phyloP scores from a whole-genome alignment of 176 grass and related monocot genomes.

The Elymus sibiricus region DNA sequence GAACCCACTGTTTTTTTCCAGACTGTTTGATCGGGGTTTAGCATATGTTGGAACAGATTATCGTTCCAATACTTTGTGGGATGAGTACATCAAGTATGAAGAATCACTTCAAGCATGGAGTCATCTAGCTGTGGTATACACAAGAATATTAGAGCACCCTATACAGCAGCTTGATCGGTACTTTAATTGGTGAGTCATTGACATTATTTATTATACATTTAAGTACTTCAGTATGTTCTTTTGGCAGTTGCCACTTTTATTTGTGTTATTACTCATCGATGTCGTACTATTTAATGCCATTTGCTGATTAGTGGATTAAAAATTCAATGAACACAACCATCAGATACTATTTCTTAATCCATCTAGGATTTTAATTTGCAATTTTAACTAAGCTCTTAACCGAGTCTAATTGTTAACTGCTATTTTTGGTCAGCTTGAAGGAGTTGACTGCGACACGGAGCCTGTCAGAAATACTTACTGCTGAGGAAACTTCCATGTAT shows the following conservation, averaged over 20 bases:
- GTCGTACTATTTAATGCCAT: neutral
- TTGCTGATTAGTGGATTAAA: neutral
- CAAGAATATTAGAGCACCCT: conserved; percentile 87
- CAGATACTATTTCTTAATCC: neutral
- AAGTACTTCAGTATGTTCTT: neutral
- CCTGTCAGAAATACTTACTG: conserved; percentile 67
- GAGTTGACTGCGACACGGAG: conserved; percentile 66
- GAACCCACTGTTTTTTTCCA: conserved; percentile 26
- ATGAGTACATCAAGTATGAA: conserved; percentile 99
- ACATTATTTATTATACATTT: neutral
- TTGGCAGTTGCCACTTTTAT: neutral
- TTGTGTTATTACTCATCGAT: neutral
- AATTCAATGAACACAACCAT: neutral
- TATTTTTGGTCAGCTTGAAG: conserved; percentile 63
- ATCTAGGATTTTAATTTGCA: neutral
- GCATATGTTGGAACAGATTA: conserved; percentile 98
- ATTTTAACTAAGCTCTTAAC: neutral
- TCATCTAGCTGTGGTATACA: conserved; percentile 89
- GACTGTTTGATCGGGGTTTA: conserved; percentile 91
- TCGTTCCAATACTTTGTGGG: conserved; percentile 84
- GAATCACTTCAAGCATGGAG: conserved; percentile 96
- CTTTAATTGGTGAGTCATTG: conserved; percentile 70
- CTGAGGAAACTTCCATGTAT: conserved; percentile 65
- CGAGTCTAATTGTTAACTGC: conserved; percentile 15
- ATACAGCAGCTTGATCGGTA: conserved; percentile 98